These are phyloP conservation scores for Tausonia pullulans DNA, from an alignment of 1,284 basidiomycete species.

Conservation along the genomic window DNA sequence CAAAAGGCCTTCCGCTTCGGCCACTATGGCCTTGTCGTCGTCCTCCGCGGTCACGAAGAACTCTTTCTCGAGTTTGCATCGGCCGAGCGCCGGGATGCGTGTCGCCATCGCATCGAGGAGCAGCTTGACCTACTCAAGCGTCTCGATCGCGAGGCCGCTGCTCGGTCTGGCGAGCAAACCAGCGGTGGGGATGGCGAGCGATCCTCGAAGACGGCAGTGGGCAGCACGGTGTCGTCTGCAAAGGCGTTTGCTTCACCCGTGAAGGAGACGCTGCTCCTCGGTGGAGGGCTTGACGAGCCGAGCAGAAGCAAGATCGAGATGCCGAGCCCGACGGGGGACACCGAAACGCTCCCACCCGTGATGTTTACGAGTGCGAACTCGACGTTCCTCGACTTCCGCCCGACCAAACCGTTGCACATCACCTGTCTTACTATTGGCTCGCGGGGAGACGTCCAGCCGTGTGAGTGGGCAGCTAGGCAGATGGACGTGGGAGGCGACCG, in stretches of 20 bases:
- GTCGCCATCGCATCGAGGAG: slow-evolving; percentile 59
- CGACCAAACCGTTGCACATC: slow-evolving; percentile 65
- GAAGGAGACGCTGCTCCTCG: slow-evolving; percentile 21
- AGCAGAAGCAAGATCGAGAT: slow-evolving; percentile 18
- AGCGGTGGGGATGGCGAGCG: slow-evolving; percentile 48
- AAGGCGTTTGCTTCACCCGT: slow-evolving; percentile 30
- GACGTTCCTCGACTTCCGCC: slow-evolving; percentile 90
- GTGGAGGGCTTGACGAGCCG: too few species aligned
- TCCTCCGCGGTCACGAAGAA: slow-evolving; percentile 92
- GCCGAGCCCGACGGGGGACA: slow-evolving; percentile 24
- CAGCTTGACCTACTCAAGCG: slow-evolving; percentile 64
- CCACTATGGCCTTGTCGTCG: slow-evolving; percentile 74
- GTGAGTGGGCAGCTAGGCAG: background rate
- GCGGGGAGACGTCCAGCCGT: slow-evolving; percentile 84
- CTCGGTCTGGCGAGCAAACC: slow-evolving; percentile 44
- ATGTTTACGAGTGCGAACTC: slow-evolving; percentile 91
- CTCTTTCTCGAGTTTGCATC: slow-evolving; percentile 88
- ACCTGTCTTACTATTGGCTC: slow-evolving; percentile 93
- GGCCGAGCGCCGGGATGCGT: slow-evolving; percentile 62
- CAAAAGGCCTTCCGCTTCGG: slow-evolving; percentile 80
- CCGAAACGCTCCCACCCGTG: slow-evolving; percentile 62
- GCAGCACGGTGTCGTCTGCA: slow-evolving; percentile 38
- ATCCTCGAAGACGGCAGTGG: slow-evolving; percentile 47
- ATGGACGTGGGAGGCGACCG: background rate
- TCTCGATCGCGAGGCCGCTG: slow-evolving; percentile 28